Evolutionary conservation across 2,329 filamentous ascomycete species (phyloP).

Genomic region (Didymella keratinophila): DNA sequence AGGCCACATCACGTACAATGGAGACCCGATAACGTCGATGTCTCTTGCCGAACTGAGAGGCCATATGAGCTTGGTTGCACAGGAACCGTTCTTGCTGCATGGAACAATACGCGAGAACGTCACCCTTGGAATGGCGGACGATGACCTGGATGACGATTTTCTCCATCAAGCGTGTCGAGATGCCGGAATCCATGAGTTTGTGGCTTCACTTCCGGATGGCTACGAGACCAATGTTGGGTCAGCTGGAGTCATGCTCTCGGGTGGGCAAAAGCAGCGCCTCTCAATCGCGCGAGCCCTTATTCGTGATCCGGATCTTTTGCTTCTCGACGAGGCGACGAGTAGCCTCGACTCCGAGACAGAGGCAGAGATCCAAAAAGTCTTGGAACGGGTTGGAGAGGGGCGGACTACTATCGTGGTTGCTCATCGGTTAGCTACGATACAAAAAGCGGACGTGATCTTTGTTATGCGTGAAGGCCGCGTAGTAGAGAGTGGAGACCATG

Average conservation of each 20-base stretch:
- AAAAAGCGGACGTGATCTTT: slow-evolving; percentile 52
- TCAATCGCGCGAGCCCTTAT: slow-evolving; percentile 75
- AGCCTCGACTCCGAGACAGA: slow-evolving; percentile 72
- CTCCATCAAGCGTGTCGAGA: slow-evolving; percentile 32
- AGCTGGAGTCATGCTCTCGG: slow-evolving; percentile 68
- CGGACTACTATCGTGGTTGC: slow-evolving; percentile 54
- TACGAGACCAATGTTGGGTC: slow-evolving; percentile 39
- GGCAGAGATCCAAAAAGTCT: slow-evolving; percentile 70
- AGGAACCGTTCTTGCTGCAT: slow-evolving; percentile 56
- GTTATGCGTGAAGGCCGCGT: slow-evolving; percentile 52
- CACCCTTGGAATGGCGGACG: slow-evolving; percentile 52
- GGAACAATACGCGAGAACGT: slow-evolving; percentile 59
- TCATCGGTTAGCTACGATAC: slow-evolving; percentile 52
- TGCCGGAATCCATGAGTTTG: slow-evolving; percentile 44
- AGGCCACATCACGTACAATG: slow-evolving; percentile 71
- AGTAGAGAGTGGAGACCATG: slow-evolving; percentile 39
- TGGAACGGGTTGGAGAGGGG: slow-evolving; percentile 62
- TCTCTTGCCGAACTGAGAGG: slow-evolving; percentile 58
- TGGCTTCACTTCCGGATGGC: slow-evolving; percentile 40
- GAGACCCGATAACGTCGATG: slow-evolving; percentile 64
- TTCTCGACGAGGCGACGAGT: slow-evolving; percentile 68
- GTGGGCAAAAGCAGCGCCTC: slow-evolving; percentile 80
- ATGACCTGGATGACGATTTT: slow-evolving; percentile 53
- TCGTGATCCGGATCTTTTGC: slow-evolving; percentile 63
- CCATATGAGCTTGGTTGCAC: slow-evolving; percentile 73